These are phyloP conservation scores for Musa schizocarpa DNA, from an alignment of 176 grass and related monocot genomes.

Conservation along the genomic window DNA sequence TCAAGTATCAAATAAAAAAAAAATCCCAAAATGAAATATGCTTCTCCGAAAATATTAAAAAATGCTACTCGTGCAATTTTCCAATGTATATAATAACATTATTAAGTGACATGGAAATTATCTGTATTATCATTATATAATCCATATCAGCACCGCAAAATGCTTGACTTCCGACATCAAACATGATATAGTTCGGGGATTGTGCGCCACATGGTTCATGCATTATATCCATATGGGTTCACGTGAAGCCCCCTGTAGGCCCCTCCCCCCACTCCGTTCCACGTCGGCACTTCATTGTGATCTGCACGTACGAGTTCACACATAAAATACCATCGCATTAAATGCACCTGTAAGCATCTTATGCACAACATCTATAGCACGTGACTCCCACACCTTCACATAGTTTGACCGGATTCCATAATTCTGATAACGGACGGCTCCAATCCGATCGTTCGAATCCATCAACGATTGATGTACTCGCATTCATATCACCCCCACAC, in stretches of 20 bases:
- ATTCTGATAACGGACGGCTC: neutral
- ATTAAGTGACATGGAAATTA: neutral
- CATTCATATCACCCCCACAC: too few relatives aligned
- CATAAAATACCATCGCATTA: neutral
- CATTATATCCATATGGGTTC: neutral
- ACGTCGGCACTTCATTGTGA: neutral
- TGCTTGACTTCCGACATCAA: too few relatives aligned
- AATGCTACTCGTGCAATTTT: too few relatives aligned
- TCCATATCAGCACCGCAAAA: too few relatives aligned
- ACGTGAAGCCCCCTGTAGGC: neutral
- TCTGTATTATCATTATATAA: too few relatives aligned
- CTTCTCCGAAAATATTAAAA: too few relatives aligned
- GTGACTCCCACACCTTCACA: neutral
- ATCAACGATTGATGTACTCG: too few relatives aligned
- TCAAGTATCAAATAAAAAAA: too few relatives aligned
- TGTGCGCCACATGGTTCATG: neutral
- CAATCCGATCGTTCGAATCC: too few relatives aligned
- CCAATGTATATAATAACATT: neutral
- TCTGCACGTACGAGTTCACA: too few relatives aligned
- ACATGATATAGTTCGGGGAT: neutral
- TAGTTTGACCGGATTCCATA: neutral
- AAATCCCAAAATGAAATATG: too few relatives aligned
- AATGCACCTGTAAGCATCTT: neutral
- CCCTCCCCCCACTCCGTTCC: neutral
- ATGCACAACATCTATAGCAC: neutral